Evolutionary conservation across 768 basidiomycete species (phyloP), one percentile per base, ranked within the genome.

Genomic region (Scleroderma citrinum): DNA sequence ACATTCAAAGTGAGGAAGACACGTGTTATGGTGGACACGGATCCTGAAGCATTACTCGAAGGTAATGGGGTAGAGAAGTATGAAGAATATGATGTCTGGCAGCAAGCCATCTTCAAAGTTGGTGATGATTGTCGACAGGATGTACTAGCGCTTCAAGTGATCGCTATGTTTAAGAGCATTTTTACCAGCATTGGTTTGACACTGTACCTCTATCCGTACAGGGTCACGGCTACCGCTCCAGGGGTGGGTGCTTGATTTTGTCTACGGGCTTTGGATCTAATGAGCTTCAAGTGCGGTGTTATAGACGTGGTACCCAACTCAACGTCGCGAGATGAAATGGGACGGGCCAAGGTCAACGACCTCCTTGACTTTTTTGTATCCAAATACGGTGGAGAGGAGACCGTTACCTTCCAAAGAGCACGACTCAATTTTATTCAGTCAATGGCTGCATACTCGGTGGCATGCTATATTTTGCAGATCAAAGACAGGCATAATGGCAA

Each of bases 101-200:
- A 95, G 52, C 86, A 92, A 56, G 96, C 96, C 1, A 99, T 99
- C 54, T 99, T 99, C 83, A 99, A 99, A 75, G 96, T 99, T 50
- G 96, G 96, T 48, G 96, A 99, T 63, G 96, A 99, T 63, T 99
- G 96, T 66, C 82, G 96, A 37, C 96, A 99, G 66, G 96, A 99
- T 60, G 86, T 98, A n/a, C 78, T 99, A 39, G 96, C 96, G 0
- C 72, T 99, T 42, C 96, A 99, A 60, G 71, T 97, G 52, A 98
- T 99, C 53, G 96, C 96, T 5, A 98, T 98, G 93, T 97, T 98
- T 79, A 98, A 98, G 70, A 97, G 96, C 65, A 86, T 97, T 49
- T 99, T 95, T 71, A 87, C 78, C 12, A 79, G 80, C 53, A 78
- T 95, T 51, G 96, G 96, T 1, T 72, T 99, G 48, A 87, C 84